Evolutionary conservation across 139 green algal genomes (phyloP).

Genomic region (Chlamydomonas asymmetrica): DNA sequence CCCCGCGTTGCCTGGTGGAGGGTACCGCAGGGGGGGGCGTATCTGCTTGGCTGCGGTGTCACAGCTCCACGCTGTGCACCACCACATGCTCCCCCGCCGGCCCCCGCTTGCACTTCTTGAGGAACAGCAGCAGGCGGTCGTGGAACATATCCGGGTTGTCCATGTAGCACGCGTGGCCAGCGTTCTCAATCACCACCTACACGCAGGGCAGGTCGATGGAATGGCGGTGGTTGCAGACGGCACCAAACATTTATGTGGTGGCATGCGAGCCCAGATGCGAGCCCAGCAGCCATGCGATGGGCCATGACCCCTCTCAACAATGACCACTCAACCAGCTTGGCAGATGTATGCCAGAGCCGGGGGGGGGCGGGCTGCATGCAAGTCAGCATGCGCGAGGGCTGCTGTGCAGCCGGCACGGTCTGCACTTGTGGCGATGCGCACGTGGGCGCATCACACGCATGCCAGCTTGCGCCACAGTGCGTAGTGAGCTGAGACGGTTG

Average conservation of each 20-base stretch:
- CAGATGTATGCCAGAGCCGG: too few relatives aligned
- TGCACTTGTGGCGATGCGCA: neutral
- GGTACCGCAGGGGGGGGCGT: too few relatives aligned
- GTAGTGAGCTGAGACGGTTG: too few relatives aligned
- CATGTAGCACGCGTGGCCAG: conserved; percentile 40
- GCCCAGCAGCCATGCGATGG: neutral
- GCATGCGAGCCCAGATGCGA: neutral
- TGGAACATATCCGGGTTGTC: conserved; percentile 33
- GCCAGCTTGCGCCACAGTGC: too few relatives aligned
- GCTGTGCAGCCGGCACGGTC: neutral
- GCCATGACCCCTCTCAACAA: neutral
- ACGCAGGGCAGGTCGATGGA: too few relatives aligned
- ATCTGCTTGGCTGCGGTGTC: too few relatives aligned
- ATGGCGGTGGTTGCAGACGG: neutral
- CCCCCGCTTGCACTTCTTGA: conserved; percentile 17
- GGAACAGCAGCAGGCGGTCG: conserved; percentile 21
- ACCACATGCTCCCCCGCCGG: neutral
- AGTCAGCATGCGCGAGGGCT: too few relatives aligned
- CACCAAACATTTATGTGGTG: neutral
- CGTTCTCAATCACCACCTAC: conserved; percentile 29
- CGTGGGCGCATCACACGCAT: neutral
- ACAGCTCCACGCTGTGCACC: too few relatives aligned
- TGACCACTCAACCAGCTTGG: too few relatives aligned
- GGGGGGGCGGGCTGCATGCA: too few relatives aligned
- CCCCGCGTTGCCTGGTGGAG: too few relatives aligned